Evolutionary conservation across 345 rosid species (phyloP), one percentile per base, ranked within the genome.

Genomic region (Nasturtium officinale): DNA sequence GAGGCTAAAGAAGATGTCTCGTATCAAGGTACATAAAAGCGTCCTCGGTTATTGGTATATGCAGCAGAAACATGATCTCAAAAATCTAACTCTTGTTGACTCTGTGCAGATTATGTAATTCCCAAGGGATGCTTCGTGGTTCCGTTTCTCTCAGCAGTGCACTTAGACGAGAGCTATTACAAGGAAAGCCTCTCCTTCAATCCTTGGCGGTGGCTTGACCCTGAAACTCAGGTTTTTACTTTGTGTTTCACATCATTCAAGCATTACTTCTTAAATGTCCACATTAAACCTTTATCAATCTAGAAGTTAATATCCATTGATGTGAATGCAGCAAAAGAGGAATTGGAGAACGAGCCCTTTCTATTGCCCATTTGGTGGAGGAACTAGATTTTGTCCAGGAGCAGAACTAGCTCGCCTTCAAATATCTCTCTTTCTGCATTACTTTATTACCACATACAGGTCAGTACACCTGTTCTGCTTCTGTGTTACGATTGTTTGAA

Each of bases 161-260:
- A 90, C 72, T 54, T 92, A 82, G 96, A 90, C 33, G 92, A 88
- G 64, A 79, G 78, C 52, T 21, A 83, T 38, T 88, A 92, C 68
- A 76, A 78, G 11, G 89, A 58, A 58, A 85, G 92, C 51, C 76
- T 68, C 32, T 74, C 76, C 56, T 92, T 92, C 72, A 72, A 87
- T 78, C 98, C 98, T 8, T 87, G 95, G 98, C 84, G 98, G 72
- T 92, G 98, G 98, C 83, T 86, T 81, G 89, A 88, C 32, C 85
- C 87, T 42, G 80, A 87, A 69, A 87, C 87, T 75, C 80, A 89
- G 86, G 96, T 87, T 25, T 33, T 53, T 28, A 52, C 71, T 64
- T 51, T 54, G 26, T 9, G 1, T 43, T 76, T 55, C 9, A 5
- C 25, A 23, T 48, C 25, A 23, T 48, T 33, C 2, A 63, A 55